phyloP scores from a whole-genome alignment of 768 basidiomycete species.

The Royoungia palumana region DNA sequence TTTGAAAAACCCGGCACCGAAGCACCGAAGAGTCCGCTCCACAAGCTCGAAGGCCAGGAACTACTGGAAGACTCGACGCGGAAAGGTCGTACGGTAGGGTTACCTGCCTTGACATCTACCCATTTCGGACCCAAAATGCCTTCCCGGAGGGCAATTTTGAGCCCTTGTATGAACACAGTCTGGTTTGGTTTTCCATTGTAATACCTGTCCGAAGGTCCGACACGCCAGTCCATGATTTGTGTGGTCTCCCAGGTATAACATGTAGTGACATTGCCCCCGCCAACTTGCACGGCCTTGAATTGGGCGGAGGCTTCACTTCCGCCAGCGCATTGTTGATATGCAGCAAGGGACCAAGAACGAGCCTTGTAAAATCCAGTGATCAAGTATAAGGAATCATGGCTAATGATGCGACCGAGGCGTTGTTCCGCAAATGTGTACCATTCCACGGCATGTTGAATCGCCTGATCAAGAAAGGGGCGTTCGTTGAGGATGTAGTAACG shows the following conservation, averaged over 20 bases:
- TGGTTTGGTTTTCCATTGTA: constrained; percentile 16
- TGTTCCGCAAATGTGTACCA: constrained; percentile 29
- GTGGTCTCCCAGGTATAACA: constrained; percentile 15
- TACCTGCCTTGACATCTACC: neutral
- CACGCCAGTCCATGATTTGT: constrained; percentile 5
- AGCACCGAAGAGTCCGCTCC: no score
- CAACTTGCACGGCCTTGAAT: constrained; percentile 13
- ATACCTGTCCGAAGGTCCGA: constrained; percentile 4
- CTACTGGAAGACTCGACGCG: no score
- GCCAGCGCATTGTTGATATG: constrained; percentile 3
- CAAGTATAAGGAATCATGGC: constrained; percentile 21
- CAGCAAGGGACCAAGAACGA: constrained; percentile 29
- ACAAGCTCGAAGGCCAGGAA: no score
- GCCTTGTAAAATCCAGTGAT: constrained; percentile 10
- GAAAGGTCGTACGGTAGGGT: constrained; percentile 1
- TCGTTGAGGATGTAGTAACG: constrained; percentile 21
- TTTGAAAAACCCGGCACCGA: no score
- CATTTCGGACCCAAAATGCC: constrained; percentile 3
- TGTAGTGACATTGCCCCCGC: constrained; percentile 13
- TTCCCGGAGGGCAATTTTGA: constrained; percentile 12
- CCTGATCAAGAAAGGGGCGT: constrained; percentile 18
- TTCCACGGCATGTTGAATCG: constrained; percentile 15
- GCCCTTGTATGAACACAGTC: constrained; percentile 22
- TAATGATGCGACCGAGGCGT: constrained; percentile 13
- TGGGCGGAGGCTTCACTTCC: neutral